Conservation (phyloP, 176 grass and related monocot genomes). For the Aechmea fasciata region DNA sequence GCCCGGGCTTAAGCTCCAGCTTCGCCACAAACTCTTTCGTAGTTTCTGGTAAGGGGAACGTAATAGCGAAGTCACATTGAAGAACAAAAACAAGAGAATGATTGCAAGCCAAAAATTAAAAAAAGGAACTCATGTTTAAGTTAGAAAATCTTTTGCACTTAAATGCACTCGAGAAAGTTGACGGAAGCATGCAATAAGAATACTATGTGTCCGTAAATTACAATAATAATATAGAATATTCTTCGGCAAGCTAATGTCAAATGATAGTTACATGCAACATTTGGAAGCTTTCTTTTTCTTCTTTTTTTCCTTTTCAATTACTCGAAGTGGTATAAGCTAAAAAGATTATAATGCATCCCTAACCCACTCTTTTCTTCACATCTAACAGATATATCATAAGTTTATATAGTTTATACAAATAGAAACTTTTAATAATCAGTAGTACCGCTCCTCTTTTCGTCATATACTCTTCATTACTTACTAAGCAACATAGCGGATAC, state of each 20-base stretch:
- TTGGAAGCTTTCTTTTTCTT: background rate
- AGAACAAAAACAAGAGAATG: background rate
- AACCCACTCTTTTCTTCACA: background rate
- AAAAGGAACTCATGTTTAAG: background rate
- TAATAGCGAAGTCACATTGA: background rate
- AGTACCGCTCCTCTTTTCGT: background rate
- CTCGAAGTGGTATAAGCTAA: too few species aligned
- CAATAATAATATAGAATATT: background rate
- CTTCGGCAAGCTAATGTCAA: background rate
- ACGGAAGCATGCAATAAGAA: background rate
- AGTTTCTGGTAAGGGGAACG: slow-evolving; percentile 39
- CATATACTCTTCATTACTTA: background rate
- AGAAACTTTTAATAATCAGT: background rate
- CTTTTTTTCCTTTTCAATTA: too few species aligned
- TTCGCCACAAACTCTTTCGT: slow-evolving; percentile 92
- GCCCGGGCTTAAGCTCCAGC: slow-evolving; percentile 73
- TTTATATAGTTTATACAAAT: background rate
- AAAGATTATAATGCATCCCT: too few species aligned
- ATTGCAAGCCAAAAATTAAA: background rate
- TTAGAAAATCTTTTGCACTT: background rate
- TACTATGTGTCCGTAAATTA: background rate
- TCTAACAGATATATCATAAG: background rate
- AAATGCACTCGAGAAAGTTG: too few species aligned
- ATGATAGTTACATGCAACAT: background rate
- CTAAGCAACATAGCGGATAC: background rate